These are phyloP conservation scores for Plantago lanceolata DNA, from an alignment of 305 asterid species.

Conservation along the genomic window DNA sequence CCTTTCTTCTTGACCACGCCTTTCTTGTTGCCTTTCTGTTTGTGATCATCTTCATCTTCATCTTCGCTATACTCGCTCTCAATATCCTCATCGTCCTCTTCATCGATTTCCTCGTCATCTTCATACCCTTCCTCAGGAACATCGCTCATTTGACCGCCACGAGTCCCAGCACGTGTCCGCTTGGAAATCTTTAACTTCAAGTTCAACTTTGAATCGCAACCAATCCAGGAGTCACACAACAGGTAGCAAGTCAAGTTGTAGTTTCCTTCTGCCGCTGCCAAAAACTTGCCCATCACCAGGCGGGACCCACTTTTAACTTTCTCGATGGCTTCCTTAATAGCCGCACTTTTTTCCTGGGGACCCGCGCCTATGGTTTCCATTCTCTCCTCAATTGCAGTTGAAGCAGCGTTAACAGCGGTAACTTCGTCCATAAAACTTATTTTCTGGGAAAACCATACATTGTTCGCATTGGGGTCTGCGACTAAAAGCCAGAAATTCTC, in stretches of 20 bases:
- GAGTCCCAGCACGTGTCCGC: slow-evolving; percentile 66
- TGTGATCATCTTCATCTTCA: slow-evolving; percentile 57
- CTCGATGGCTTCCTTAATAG: slow-evolving; percentile 60
- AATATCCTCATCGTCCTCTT: slow-evolving; percentile 56
- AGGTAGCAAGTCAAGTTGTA: slow-evolving; percentile 65
- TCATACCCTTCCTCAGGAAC: slow-evolving; percentile 41
- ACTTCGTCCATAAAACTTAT: slow-evolving; percentile 62
- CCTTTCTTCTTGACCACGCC: slow-evolving; percentile 37
- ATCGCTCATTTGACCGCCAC: slow-evolving; percentile 42
- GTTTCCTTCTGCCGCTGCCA: slow-evolving; percentile 65
- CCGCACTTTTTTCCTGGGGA: slow-evolving; percentile 49
- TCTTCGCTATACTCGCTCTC: slow-evolving; percentile 87
- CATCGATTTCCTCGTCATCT: slow-evolving; percentile 42
- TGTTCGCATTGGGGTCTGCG: slow-evolving; percentile 65
- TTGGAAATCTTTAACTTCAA: slow-evolving; percentile 60
- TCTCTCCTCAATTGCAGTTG: slow-evolving; percentile 55
- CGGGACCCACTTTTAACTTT: slow-evolving; percentile 65
- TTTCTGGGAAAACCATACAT: slow-evolving; percentile 81
- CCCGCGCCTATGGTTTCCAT: slow-evolving; percentile 64
- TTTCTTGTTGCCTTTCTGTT: slow-evolving; percentile 27
- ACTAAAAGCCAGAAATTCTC: slow-evolving; percentile 85
- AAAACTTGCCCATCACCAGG: slow-evolving; percentile 68
- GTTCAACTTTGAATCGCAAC: slow-evolving; percentile 50
- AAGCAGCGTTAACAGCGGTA: slow-evolving; percentile 57
- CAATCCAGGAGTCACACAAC: slow-evolving; percentile 86